Base-by-base conservation (phyloP, 1,139 yeast species). In the Diutina ranongensis region DNA sequence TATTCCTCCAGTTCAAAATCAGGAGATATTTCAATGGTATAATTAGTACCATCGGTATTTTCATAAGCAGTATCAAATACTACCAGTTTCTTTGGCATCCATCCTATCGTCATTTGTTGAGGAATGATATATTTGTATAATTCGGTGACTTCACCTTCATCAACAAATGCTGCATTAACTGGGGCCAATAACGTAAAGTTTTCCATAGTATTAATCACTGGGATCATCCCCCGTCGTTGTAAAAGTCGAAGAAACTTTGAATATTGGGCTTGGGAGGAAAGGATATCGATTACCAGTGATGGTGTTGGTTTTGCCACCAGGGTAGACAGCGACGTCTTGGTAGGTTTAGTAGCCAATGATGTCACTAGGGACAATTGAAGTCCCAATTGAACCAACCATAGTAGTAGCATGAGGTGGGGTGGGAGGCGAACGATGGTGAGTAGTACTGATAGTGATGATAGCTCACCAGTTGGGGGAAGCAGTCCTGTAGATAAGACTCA, bases 111-210 rank as follows among this genome's bases (percentile, higher is more conserved):
- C 47, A 71, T 59, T 44, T 52, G 55, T 51, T 65, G 73, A 53
- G 60, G 56, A 4, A 67, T 54, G 16, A 71, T 56, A 48, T 71
- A 71, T 18, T 38, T 38, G 20, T 25, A 22, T 3, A 38, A n/a
- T 7, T 38, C 53, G 2, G 50, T 50, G 2, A 49, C 36, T 19
- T 49, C 46, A 15, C 42, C 42, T 5, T 36, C 33, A 21, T 52
- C 57, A 15, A 65, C 69, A 61, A 84, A 88, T 1, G 96, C 97
- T 54, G 83, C 79, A 62, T 89, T 87, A 18, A 85, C 74, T 0
- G 97, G 97, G 0, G 97, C 97, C 44, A 87, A 60, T 18, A 89
- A 63, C 0, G 97, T 87, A 46, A 82, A 73, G 58, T 88, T 83
- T 34, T 68, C 65, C 50, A 83, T 62, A 34, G 67, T 65, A 58